phyloP scores from a whole-genome alignment of 2,329 filamentous ascomycete genomes.

The Penicillium sp. region DNA sequence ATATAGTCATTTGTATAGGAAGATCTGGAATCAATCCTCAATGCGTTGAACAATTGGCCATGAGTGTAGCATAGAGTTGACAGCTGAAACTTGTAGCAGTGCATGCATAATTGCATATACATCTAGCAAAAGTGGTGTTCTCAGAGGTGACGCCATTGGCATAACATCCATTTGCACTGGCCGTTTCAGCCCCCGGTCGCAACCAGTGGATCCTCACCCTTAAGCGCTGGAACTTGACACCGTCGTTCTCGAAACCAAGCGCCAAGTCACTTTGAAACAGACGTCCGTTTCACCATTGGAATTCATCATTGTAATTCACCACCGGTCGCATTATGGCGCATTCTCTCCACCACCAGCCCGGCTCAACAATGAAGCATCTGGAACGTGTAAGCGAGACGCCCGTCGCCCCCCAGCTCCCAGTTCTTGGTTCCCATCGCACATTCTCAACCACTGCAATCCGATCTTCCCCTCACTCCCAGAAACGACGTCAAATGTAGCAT shows the following conservation, averaged over 20 bases:
- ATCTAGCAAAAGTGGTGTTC: background rate
- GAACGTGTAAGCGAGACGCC: background rate
- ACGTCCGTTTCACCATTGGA: background rate
- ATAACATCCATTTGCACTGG: background rate
- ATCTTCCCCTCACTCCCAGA: background rate
- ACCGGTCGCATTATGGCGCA: background rate
- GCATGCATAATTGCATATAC: background rate
- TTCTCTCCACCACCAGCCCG: background rate
- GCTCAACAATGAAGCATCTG: background rate
- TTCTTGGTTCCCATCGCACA: background rate
- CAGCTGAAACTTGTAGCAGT: background rate
- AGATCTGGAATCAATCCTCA: background rate
- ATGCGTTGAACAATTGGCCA: background rate
- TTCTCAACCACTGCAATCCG: background rate
- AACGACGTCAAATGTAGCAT: background rate
- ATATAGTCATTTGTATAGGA: background rate
- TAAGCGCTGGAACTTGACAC: background rate
- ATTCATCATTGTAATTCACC: background rate
- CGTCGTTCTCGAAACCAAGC: background rate
- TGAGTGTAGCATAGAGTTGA: background rate
- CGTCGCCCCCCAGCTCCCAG: background rate
- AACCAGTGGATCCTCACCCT: background rate
- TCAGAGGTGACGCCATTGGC: background rate
- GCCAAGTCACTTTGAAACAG: background rate
- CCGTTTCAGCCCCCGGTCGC: background rate